These are phyloP conservation scores for Cryptococcus jaspeensis DNA, from an alignment of 1,284 basidiomycete genomes.

Conservation along the genomic window DNA sequence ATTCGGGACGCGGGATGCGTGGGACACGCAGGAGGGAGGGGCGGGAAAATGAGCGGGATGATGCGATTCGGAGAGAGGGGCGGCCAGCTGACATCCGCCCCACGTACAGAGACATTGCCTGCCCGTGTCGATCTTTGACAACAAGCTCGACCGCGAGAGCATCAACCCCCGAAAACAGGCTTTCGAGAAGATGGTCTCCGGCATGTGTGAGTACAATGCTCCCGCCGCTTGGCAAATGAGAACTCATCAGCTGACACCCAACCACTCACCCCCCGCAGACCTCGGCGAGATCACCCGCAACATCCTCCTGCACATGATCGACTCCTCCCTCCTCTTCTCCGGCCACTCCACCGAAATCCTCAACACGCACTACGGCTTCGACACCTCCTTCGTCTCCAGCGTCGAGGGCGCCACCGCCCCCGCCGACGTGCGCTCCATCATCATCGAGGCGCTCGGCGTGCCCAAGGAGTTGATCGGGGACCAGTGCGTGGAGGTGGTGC, in stretches of 20 bases:
- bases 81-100: neutral
- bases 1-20: no score
- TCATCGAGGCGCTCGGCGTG: conserved; percentile 66
- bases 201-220: conserved; percentile 81
- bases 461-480: conserved; percentile 51
- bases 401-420: conserved; percentile 60
- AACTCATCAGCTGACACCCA: neutral
- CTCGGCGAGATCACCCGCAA: conserved; percentile 90
- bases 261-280: conserved; percentile 51
- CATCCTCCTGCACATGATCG: conserved; percentile 80
- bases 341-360: conserved; percentile 70
- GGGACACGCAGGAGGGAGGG: no score
- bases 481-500: conserved; percentile 67
- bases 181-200: conserved; percentile 98
- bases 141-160: conserved; percentile 84
- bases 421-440: conserved; percentile 55
- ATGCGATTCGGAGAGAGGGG: no score
- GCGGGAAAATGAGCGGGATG: neutral
- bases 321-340: conserved; percentile 68
- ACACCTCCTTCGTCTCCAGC: conserved; percentile 87
- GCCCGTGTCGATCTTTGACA: conserved; percentile 90
- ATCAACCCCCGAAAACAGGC: conserved; percentile 93
- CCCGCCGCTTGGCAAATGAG: no score
- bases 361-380: conserved; percentile 90
- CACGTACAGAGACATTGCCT: conserved; percentile 72